phyloP scores from a whole-genome alignment of 1,284 basidiomycete species.

The Cronartium quercuum region DNA sequence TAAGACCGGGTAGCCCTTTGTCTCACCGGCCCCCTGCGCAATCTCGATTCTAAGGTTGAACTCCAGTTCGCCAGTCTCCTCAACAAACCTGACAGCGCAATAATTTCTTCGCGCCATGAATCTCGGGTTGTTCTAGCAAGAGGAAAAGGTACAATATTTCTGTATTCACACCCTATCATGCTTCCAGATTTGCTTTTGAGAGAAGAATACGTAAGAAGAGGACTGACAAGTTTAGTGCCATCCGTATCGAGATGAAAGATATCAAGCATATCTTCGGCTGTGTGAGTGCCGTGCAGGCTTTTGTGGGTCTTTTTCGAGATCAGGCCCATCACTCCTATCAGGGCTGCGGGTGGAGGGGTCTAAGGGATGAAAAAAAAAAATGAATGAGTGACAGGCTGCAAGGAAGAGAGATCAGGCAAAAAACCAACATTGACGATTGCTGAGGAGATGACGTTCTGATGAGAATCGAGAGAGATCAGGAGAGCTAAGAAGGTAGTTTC shows the following conservation, averaged over 20 bases:
- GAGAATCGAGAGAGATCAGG: not conserved
- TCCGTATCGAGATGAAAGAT: conserved; percentile 27
- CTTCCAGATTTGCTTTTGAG: not conserved
- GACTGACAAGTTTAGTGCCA: conserved; percentile 7
- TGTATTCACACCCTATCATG: not conserved
- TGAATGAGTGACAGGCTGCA: not conserved
- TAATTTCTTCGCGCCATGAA: conserved; percentile 87
- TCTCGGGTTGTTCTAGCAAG: conserved; percentile 30
- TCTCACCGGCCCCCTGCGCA: conserved; percentile 25
- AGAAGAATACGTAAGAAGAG: not conserved
- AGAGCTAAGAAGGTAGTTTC: not conserved
- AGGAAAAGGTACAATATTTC: not conserved
- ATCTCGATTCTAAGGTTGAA: conserved; percentile 84
- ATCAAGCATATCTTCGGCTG: conserved; percentile 32
- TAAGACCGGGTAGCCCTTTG: conserved; percentile 33
- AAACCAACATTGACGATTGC: conserved; percentile 36
- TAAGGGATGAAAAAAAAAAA: not conserved
- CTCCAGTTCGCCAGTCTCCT: conserved; percentile 60
- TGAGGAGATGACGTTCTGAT: conserved; percentile 28
- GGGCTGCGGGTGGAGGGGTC: conserved; percentile 30
- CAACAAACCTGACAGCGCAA: conserved; percentile 66
- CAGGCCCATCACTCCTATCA: conserved; percentile 30
- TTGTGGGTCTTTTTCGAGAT: conserved; percentile 25
- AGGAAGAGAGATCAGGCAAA: not conserved
- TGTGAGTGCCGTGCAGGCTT: conserved; percentile 1